phyloP scores from a whole-genome alignment of 306 rosid species.

The Canavalia ensiformis region DNA sequence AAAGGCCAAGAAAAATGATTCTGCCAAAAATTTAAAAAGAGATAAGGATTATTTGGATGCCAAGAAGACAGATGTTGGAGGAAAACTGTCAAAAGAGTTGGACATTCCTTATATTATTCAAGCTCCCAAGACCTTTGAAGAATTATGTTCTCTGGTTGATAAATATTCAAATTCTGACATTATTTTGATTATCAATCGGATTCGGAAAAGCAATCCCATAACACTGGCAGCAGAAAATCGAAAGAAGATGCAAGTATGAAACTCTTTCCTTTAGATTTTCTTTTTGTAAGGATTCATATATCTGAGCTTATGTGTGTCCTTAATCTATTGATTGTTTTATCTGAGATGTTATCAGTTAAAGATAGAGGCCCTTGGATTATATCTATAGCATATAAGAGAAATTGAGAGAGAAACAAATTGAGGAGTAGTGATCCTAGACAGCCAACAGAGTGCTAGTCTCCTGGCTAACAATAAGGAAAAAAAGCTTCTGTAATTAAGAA shows the following conservation, averaged over 20 bases:
- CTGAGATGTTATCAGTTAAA: background rate
- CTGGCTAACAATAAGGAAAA: constrained; percentile 14
- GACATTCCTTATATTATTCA: constrained; percentile 88
- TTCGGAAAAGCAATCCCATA: constrained; percentile 88
- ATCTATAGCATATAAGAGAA: constrained; percentile 15
- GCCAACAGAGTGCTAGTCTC: background rate
- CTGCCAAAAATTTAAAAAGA: constrained; percentile 54
- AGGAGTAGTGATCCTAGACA: background rate
- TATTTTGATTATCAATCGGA: constrained; percentile 76
- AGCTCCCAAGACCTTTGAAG: constrained; percentile 87
- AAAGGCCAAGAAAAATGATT: constrained; percentile 43
- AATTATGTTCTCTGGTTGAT: constrained; percentile 66
- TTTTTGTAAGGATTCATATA: constrained; percentile 33
- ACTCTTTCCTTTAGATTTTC: constrained; percentile 14
- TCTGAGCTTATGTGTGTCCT: constrained; percentile 16
- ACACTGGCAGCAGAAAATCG: constrained; percentile 84
- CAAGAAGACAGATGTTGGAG: constrained; percentile 57
- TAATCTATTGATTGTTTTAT: constrained; percentile 9
- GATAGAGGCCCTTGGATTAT: background rate
- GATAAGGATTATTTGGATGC: constrained; percentile 51
- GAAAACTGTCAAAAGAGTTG: constrained; percentile 52
- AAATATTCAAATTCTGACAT: constrained; percentile 65
- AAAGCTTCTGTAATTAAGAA: background rate
- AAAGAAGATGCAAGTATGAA: constrained; percentile 88
- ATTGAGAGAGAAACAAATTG: constrained; percentile 25